Percentiles rank a stretch among this genome's conserved stretches.
These are phyloP conservation scores for Penicillium sp. DNA, from an alignment of 2,329 filamentous ascomycete species.

Conservation along the genomic window DNA sequence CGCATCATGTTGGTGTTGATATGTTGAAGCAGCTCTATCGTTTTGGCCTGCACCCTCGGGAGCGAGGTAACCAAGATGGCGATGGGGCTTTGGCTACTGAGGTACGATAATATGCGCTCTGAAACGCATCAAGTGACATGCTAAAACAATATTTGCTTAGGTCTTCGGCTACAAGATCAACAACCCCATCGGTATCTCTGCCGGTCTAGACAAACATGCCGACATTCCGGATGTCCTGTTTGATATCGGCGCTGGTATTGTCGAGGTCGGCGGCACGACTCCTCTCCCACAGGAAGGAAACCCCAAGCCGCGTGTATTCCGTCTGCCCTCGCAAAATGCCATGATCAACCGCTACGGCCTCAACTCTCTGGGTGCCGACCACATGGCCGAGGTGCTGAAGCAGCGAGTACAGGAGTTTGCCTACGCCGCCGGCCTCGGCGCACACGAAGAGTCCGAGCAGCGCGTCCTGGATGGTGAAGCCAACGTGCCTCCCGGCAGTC, in stretches of 20 bases:
- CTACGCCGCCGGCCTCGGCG: conserved; percentile 67
- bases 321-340: conserved; percentile 79
- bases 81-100: conserved; percentile 60
- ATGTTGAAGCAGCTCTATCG: conserved; percentile 73
- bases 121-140: neutral
- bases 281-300: conserved; percentile 88
- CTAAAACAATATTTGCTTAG: conserved; percentile 24
- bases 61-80: conserved; percentile 67
- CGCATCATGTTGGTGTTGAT: conserved; percentile 79
- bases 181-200: conserved; percentile 94
- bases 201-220: conserved; percentile 91
- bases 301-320: conserved; percentile 83
- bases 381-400: conserved; percentile 77
- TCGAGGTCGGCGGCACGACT: conserved; percentile 91
- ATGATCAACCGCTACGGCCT: conserved; percentile 96
- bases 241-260: conserved; percentile 79
- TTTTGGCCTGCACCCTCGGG: conserved; percentile 78
- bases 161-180: conserved; percentile 78
- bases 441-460: conserved; percentile 66
- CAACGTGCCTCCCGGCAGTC: conserved; percentile 78
- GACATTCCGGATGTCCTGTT: conserved; percentile 86
- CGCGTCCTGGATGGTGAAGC: conserved; percentile 77
- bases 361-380: conserved; percentile 87
- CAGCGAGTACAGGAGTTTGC: conserved; percentile 80
- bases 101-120: conserved; percentile 27